Evolutionary conservation across 1,284 basidiomycete genomes (phyloP).

Genomic region (Sporisorium iseilematis-ciliati): DNA sequence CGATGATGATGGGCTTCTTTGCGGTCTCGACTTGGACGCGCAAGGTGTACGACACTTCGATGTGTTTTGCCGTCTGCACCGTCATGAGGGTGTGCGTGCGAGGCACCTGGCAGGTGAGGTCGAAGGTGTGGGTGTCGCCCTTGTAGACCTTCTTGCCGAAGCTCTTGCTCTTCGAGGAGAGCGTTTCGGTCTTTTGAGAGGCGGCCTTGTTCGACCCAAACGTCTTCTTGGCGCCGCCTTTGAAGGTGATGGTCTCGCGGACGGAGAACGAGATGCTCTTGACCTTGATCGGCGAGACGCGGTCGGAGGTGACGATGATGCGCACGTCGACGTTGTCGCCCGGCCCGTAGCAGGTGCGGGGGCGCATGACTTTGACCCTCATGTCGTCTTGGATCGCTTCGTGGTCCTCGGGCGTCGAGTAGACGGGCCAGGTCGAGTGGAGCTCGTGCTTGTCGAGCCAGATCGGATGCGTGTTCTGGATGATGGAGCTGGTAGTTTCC

Average conservation of each 20-base stretch:
- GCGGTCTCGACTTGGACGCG: conserved; percentile 62
- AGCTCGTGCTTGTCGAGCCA: conserved; percentile 68
- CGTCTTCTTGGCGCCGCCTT: conserved; percentile 47
- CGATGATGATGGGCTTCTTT: conserved; percentile 65
- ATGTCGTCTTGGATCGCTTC: conserved; percentile 51
- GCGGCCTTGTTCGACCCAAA: conserved; percentile 46
- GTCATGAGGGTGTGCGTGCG: conserved; percentile 65
- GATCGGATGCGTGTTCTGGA: conserved; percentile 60
- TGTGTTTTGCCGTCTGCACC: conserved; percentile 67
- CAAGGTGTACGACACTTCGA: conserved; percentile 66
- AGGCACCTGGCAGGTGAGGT: conserved; percentile 59
- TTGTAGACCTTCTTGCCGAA: conserved; percentile 66
- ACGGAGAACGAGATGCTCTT: conserved; percentile 59
- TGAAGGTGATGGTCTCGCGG: conserved; percentile 65
- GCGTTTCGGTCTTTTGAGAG: conserved; percentile 55
- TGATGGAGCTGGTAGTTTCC: conserved; percentile 55
- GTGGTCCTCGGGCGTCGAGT: conserved; percentile 57
- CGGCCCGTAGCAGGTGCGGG: conserved; percentile 59
- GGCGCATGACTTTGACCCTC: conserved; percentile 54
- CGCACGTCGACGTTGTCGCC: conserved; percentile 60
- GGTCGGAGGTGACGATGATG: conserved; percentile 55
- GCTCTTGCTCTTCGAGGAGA: conserved; percentile 57
- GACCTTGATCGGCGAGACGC: conserved; percentile 59
- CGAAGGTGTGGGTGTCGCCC: conserved; percentile 63
- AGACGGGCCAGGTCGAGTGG: conserved; percentile 66